These are phyloP conservation scores for Thozetella sp. DNA, from an alignment of 495 filamentous ascomycete genomes.

Conservation along the genomic window DNA sequence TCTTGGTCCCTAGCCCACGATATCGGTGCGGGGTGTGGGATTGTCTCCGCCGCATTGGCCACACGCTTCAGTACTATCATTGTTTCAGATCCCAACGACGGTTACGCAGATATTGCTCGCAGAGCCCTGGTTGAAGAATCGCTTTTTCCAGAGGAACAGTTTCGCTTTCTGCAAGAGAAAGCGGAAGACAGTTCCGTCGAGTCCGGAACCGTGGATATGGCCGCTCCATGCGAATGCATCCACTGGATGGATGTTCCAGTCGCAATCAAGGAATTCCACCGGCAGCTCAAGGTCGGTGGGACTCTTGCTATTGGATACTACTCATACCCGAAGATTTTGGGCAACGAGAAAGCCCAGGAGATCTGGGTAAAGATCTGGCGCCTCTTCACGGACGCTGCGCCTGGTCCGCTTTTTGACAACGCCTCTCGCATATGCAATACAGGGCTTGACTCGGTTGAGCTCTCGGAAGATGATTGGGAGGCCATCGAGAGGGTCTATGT, in stretches of 20 bases:
- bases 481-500: constrained; percentile 16
- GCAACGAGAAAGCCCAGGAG: constrained; percentile 1
- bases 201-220: constrained; percentile 17
- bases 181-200: constrained; percentile 22
- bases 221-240: constrained; percentile 25
- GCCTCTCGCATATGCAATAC: background rate
- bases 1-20: constrained; percentile 16
- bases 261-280: constrained; percentile 17
- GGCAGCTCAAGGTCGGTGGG: constrained; percentile 16
- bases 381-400: background rate
- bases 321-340: constrained; percentile 10
- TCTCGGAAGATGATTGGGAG: constrained; percentile 21
- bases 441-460: constrained; percentile 9
- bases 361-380: constrained; percentile 10
- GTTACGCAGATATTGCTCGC: constrained; percentile 17
- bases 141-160: constrained; percentile 15
- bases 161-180: constrained; percentile 21
- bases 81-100: constrained; percentile 27
- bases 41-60: constrained; percentile 23
- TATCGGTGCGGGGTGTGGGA: constrained; percentile 22
- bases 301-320: constrained; percentile 17
- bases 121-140: constrained; percentile 9
- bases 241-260: constrained; percentile 13
- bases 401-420: background rate
- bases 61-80: constrained; percentile 17